Evolutionary conservation across 2,329 filamentous ascomycete genomes (phyloP), one percentile per base, ranked within the genome.

Genomic region (Fusarium setosum): DNA sequence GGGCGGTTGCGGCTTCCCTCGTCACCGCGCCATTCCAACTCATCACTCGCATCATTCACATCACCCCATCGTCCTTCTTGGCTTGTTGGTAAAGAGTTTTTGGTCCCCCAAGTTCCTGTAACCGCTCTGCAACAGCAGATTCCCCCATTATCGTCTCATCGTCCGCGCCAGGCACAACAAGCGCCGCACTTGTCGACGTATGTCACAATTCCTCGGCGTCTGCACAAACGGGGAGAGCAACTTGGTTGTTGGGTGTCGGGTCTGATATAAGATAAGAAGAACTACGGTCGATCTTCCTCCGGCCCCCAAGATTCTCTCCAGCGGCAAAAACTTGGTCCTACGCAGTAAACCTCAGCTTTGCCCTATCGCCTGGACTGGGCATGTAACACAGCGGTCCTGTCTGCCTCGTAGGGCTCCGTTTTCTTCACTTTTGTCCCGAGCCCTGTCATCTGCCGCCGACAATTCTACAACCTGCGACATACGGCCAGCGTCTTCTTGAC

Each of bases 21-120:
- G 26, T 65, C 61, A 59, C 63, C 57, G 26, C 61, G 52, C 61
- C 61, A 66, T 66, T 59, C 6, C 56, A 61, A 45, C 63, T 65
- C 35, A 58, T 66, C 51, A 67, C 62, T 62, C 51, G 18, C 63
- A 66, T 66, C 62, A 56, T 47, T 41, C 48, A 34, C 42, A 45
- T 57, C 55, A 52, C 55, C 23, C 47, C 47, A 57, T 49, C 24
- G 12, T 17, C 20, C 23, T 56, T 29, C 26, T 20, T 15, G 12
- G 21, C n/a, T 13, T 23, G 9, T 29, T 48, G 31, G 31, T 34
- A 15, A 23, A 40, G 35, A 24, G n/a, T 17, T 26, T 29, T 40
- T 34, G 32, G 11, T 26, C 44, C 37, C 26, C 18, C 49, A 26
- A 42, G 44, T 13, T 56, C 54, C 37, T 49, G 41, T 61, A 63